phyloP scores from a whole-genome alignment of 768 basidiomycete genomes.

The Tephrocybe rancida region DNA sequence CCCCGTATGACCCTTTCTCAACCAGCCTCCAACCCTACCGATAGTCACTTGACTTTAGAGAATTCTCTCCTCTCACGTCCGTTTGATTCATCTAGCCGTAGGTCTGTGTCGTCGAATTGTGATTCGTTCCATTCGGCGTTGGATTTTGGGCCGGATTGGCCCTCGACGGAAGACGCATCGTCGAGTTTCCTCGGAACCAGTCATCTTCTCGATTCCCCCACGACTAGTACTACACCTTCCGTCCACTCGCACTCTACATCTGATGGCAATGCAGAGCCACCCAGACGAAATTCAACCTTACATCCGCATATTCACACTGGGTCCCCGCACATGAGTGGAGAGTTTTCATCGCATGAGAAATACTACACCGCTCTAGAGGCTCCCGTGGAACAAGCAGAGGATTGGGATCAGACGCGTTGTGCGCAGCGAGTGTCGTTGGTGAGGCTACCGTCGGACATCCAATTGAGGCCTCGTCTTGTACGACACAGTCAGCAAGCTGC shows the following conservation, averaged over 20 bases:
- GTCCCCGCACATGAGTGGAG: conserved; percentile 19
- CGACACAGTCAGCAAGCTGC: conserved; percentile 12
- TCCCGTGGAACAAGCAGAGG: conserved; percentile 76
- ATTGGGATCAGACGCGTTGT: conserved; percentile 84
- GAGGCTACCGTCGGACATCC: conserved; percentile 60
- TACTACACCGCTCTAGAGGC: conserved; percentile 48
- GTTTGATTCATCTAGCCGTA: conserved; percentile 26
- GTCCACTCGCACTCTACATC: conserved; percentile 30
- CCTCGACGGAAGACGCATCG: conserved; percentile 41
- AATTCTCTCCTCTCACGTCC: conserved; percentile 5
- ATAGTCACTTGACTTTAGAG: neutral
- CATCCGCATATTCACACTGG: conserved; percentile 2
- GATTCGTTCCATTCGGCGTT: conserved; percentile 74
- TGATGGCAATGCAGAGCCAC: conserved; percentile 8
- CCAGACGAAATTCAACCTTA: conserved; percentile 1
- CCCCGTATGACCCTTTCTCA: conserved; percentile 40
- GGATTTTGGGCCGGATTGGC: conserved; percentile 56
- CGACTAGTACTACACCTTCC: conserved; percentile 34
- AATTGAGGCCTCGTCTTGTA: conserved; percentile 32
- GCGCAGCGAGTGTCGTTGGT: conserved; percentile 87
- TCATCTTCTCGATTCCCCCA: conserved; percentile 36
- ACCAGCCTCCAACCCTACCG: conserved; percentile 23
- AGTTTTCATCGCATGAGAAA: conserved; percentile 41
- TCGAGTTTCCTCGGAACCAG: conserved; percentile 31
- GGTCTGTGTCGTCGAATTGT: conserved; percentile 48